Base-by-base conservation (phyloP, 257 asterid genomes). In the Solanum virginianum region DNA sequence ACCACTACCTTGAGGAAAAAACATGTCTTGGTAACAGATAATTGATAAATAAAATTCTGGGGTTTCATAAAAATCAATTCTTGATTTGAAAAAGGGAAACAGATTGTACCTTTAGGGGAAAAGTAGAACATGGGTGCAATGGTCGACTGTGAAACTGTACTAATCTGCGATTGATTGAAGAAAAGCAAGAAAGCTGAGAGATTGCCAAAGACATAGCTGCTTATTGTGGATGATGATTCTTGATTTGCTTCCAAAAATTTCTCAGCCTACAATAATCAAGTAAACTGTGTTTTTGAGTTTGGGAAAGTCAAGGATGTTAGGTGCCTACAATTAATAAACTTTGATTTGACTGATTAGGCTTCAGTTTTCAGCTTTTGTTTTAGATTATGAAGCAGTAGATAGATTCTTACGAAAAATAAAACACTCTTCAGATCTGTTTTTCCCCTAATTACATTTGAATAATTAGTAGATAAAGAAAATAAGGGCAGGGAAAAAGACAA, bases 161-260 rank as follows among this genome's bases (percentile, higher is more conserved):
- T 3, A 74, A 71, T 80, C 77, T 77, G 60, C 81, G 82, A 63
- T 26, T 84, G 18, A 87, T 83, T 83, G 87, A 84, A 80, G 89
- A 82, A 86, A 88, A 88, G 83, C 84, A 88, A 18, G 89, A 66
- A 51, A 88, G 86, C 87, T 87, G 91, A 82, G 87, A 85, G 45
- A 88, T 84, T 57, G 90, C 87, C 26, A 86, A 85, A 5, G 90
- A 88, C 92, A 89, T 88, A 32, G 16, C 81, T 39, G 71, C 63
- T 77, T 77, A 51, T 29, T 26, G 20, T 57, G 18, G 16, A 15
- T 39, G 10, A 10, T 60, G n/a, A 43, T 4, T 47, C 59, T 45
- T 36, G 43, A 65, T 26, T 13, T 63, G 47, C 36, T 17, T 53
- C 22, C 26, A 18, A 70, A 17, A 5, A n/a, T 15, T 51, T 26